Evolutionary conservation across 257 asterid species (phyloP), one percentile per base, ranked within the genome.

Genomic region (Perilla frutescens): DNA sequence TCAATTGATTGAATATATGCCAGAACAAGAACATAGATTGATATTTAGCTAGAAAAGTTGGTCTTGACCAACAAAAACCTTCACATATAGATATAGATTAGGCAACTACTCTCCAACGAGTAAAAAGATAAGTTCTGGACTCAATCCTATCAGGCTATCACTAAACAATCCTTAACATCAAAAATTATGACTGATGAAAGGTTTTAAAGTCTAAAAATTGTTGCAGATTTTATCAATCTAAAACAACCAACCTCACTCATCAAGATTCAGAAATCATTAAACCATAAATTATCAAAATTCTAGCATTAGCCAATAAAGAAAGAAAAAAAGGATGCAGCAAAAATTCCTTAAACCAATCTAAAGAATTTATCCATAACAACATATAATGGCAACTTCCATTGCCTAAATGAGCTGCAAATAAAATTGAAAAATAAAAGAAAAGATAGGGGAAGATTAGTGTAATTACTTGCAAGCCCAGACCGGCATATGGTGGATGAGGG

Each of bases 391-490:
- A 34, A 44, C 7, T 8, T 6, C 11, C 49, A 44, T 6, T 2
- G 12, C 45, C 47, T 2, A 12, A 34, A 34, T 45, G 29, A 59
- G 48, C 66, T 13, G 32, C 47, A 40, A 10, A 68, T 66, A 20
- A 13, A 68, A 6, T 5, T 44, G 54, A 2, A 14, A 4, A 8
- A 2, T 13, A 20, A 31, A 4, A 31, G 12, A 1, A 3, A 26
- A 20, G 1, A 62, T 43, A 53, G 34, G 63, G 12, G 45, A 13
- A 57, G 49, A 54, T 49, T 61, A 13, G 64, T 14, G 76, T 26
- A 83, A 70, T 86, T 86, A 93, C 99, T 88, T 90, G 99, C 99
- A 94, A 59, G 91, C 78, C 96, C 90, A 91, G 34, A 84, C 15
- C 45, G 96, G 98, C 72, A 88, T 4, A 70, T 80, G 86, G 64